Conservation (phyloP, 2,329 filamentous ascomycete species). For the Colletotrichum trifolii region DNA sequence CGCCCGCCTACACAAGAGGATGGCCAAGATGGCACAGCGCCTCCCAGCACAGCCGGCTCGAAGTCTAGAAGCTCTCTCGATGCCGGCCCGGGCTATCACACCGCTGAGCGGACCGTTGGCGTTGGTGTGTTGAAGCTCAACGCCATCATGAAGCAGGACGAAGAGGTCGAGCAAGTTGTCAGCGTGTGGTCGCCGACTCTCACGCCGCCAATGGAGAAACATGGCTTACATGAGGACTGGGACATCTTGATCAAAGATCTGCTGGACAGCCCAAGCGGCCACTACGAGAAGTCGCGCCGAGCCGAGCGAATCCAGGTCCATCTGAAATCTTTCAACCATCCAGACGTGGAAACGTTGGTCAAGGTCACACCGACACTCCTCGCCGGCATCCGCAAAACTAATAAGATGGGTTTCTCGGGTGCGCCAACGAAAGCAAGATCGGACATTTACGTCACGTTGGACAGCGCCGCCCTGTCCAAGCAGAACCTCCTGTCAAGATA, state of each 20-base stretch:
- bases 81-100: slow-evolving; percentile 47
- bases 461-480: slow-evolving; percentile 80
- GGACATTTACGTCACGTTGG: slow-evolving; percentile 93
- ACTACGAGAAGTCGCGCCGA: slow-evolving; percentile 77
- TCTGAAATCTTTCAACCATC: slow-evolving; percentile 79
- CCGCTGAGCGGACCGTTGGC: slow-evolving; percentile 77
- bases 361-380: slow-evolving; percentile 89
- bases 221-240: slow-evolving; percentile 73
- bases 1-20: slow-evolving; percentile 51
- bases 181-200: slow-evolving; percentile 78
- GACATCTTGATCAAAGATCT: slow-evolving; percentile 78
- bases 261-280: slow-evolving; percentile 77
- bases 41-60: slow-evolving; percentile 69
- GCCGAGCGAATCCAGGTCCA: slow-evolving; percentile 84
- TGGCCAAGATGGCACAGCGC: slow-evolving; percentile 55
- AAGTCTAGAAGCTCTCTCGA: slow-evolving; percentile 46
- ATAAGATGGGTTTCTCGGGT: slow-evolving; percentile 92
- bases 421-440: slow-evolving; percentile 89
- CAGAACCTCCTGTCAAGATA: slow-evolving; percentile 77
- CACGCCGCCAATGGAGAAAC: slow-evolving; percentile 64
- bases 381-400: slow-evolving; percentile 82
- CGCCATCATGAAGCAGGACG: slow-evolving; percentile 75
- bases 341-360: slow-evolving; percentile 83
- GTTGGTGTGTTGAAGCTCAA: slow-evolving; percentile 84
- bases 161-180: slow-evolving; percentile 80